Conservation (phyloP, 2,329 filamentous ascomycete species). For the Leptographium flavum region DNA sequence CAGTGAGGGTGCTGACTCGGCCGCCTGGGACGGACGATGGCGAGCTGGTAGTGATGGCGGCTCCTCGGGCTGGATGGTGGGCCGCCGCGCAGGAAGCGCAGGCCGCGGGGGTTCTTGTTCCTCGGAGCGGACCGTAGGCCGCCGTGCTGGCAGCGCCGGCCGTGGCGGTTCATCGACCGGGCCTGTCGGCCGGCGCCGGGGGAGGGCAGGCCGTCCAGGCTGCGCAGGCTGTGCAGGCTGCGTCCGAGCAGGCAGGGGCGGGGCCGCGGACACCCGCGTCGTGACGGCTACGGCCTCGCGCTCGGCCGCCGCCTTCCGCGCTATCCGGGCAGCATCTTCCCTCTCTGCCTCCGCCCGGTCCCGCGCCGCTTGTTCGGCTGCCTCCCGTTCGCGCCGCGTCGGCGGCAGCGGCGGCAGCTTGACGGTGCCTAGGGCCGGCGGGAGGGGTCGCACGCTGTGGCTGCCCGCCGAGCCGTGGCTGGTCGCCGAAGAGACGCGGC, state of each 20-base stretch:
- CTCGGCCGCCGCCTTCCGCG: neutral
- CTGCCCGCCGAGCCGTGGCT: slow-evolving; percentile 30
- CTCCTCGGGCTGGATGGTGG: too few species aligned
- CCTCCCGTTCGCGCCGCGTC: slow-evolving; percentile 37
- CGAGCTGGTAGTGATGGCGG: too few species aligned
- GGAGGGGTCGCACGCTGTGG: slow-evolving; percentile 31
- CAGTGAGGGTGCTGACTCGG: too few species aligned
- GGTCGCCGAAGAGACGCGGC: slow-evolving; percentile 30
- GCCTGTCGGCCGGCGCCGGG: neutral
- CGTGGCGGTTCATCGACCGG: slow-evolving; percentile 43
- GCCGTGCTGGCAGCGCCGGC: slow-evolving; percentile 25
- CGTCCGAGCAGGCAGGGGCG: slow-evolving; percentile 1
- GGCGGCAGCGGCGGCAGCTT: slow-evolving; percentile 44
- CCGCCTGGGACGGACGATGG: too few species aligned
- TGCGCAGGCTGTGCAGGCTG: slow-evolving; percentile 5
- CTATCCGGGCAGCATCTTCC: neutral
- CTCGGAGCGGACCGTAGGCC: slow-evolving; percentile 21
- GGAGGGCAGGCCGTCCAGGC: neutral
- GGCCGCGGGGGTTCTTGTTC: too few species aligned
- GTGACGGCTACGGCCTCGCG: slow-evolving; percentile 1
- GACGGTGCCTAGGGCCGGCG: slow-evolving; percentile 40
- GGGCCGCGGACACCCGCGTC: slow-evolving; percentile 1
- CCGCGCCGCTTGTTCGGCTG: slow-evolving; percentile 15
- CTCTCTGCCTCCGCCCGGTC: neutral
- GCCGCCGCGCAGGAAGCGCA: too few species aligned